Conservation (phyloP, 164 flowering plant genomes). For the Nymphaea colorata region DNA sequence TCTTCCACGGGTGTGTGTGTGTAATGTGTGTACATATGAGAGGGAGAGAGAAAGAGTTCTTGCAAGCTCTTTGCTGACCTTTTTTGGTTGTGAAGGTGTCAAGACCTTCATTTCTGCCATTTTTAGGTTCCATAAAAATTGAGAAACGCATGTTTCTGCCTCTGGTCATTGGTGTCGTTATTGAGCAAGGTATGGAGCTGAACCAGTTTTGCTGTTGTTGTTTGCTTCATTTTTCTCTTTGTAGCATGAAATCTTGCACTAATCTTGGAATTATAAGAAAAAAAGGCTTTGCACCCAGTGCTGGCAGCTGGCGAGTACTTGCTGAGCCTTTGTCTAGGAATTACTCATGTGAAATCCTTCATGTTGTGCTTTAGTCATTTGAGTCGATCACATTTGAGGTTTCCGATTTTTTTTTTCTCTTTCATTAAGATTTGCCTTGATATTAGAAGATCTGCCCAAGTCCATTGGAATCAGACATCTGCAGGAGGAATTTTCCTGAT, state of each 20-base stretch:
- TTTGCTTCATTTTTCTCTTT: neutral
- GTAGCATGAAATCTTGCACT: neutral
- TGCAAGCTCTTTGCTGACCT: neutral
- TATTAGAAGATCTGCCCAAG: no score
- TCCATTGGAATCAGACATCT: neutral
- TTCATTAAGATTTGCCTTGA: no score
- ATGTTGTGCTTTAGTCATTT: no score
- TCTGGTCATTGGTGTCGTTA: conserved; percentile 60
- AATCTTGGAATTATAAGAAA: neutral
- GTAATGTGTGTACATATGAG: no score
- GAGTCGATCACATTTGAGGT: no score
- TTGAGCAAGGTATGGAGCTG: conserved; percentile 59
- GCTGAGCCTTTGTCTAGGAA: no score
- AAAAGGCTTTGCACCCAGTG: neutral
- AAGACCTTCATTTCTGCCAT: conserved; percentile 68
- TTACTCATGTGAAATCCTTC: no score
- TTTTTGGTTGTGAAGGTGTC: conserved; percentile 28
- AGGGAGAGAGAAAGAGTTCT: neutral
- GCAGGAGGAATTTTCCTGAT: neutral
- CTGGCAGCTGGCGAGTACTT: no score
- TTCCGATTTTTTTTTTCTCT: no score
- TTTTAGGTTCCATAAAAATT: conserved; percentile 32
- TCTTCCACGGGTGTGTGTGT: no score
- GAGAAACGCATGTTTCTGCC: conserved; percentile 59
- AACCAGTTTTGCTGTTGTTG: neutral